These are phyloP conservation scores for Brassica napus DNA, from an alignment of 345 rosid genomes.

Conservation along the genomic window Da-Ae NC_063445.1:23755501-23756000, in stretches of 20 bases:
- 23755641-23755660: constrained; percentile 59
- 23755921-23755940: constrained; percentile 45
- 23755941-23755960: constrained; percentile 39
- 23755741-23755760: constrained; percentile 72
- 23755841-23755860: constrained; percentile 74
- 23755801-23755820: constrained; percentile 70
- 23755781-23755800: constrained; percentile 94
- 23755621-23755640: constrained; percentile 34
- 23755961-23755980: constrained; percentile 34
- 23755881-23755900: constrained; percentile 79
- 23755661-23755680: constrained; percentile 78
- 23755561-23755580: constrained; percentile 26
- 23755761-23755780: constrained; percentile 57
- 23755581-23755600: constrained; percentile 31
- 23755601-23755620: constrained; percentile 9
- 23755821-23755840: constrained; percentile 80
- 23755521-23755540: constrained; percentile 54
- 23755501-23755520: constrained; percentile 43
- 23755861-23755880: constrained; percentile 80
- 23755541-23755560: constrained; percentile 28
- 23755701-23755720: constrained; percentile 82
- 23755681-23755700: constrained; percentile 86
- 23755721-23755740: constrained; percentile 84
- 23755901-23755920: constrained; percentile 60
- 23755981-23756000: constrained; percentile 38